Evolutionary conservation across 2,329 filamentous ascomycete genomes (phyloP), one percentile per base, ranked within the genome.

Genomic region (Coniochaeta pulveracea): DNA sequence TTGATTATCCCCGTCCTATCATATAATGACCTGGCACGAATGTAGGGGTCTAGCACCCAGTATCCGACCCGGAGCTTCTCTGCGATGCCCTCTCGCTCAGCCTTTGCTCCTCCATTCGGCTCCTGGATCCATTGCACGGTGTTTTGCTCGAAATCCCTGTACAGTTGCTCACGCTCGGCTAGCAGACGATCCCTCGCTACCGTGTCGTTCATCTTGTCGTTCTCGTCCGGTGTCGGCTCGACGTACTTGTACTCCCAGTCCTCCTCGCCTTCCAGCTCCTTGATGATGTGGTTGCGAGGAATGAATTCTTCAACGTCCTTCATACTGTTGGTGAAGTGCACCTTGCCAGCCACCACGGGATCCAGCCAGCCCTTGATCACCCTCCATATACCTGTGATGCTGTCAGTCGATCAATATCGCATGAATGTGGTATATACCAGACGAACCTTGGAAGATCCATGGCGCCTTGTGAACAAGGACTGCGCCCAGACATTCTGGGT

Each of bases 301-400:
- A 98, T 80, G 51, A 80, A 95, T 36, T 76, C 64, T 42, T 82
- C 73, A 34, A 98, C 64, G 34, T 95, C 89, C 35, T 80, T 70
- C 35, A 76, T 63, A 44, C 76, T 85, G 50, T 85, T 91, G 37
- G 84, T 91, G 56, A 96, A 96, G 54, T 95, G 78, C 14, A 98
- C 81, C 58, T 98, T 98, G 50, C 74, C 70, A 16, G 91, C 91
- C 18, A 98, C 89, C 4, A 98, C 89, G 2, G 91, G 91, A 54
- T 98, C 91, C 23, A 98, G 73, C 91, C 91, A 98, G 45, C 88
- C 86, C 43, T 76, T 79, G 52, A 98, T 93, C 43, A 98, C 84
- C 53, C 76, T 86, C 91, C 89, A 96, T 42, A 96, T 84, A n/a
- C 84, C 82, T 83, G 38, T 5, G 18, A 12, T 7, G 6, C 8